Percentiles rank a stretch among this genome's conserved stretches.
Evolutionary conservation across 345 rosid species (phyloP).

Genomic region (Gossypium ekmanianum): DNA sequence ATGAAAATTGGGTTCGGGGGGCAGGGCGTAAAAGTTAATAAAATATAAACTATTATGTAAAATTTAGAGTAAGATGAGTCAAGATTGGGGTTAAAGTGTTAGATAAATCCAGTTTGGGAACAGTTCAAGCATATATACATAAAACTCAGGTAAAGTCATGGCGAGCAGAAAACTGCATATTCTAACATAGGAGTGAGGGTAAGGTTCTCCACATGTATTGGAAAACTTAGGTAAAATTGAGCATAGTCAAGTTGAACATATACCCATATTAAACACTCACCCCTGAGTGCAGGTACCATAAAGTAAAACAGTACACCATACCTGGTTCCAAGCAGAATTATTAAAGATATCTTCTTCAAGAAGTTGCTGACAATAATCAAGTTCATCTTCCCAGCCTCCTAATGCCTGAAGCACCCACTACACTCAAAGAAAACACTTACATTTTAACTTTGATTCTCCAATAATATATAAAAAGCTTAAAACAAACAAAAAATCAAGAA

Average conservation of each 20-base stretch:
- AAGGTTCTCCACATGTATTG: not conserved
- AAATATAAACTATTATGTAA: too few relatives aligned
- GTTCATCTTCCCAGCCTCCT: constrained; percentile 96
- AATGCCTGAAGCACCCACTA: constrained; percentile 80
- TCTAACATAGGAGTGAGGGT: not conserved
- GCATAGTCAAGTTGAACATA: not conserved
- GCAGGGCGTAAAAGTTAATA: not conserved
- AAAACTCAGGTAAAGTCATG: not conserved
- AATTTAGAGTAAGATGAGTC: not conserved
- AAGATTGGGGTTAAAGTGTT: not conserved
- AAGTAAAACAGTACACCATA: constrained; percentile 5
- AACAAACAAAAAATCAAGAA: not conserved
- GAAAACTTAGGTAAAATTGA: not conserved
- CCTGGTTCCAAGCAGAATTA: constrained; percentile 99
- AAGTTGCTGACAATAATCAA: constrained; percentile 64
- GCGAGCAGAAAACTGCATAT: not conserved
- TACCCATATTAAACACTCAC: not conserved
- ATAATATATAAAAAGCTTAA: not conserved
- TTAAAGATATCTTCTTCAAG: constrained; percentile 78
- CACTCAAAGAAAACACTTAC: constrained; percentile 14
- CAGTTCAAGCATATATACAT: not conserved
- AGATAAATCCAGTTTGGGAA: not conserved
- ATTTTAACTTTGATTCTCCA: not conserved
- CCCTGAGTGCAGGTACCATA: not conserved
- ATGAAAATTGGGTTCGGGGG: not conserved